Evolutionary conservation across 371 early-diverging fungal species (phyloP).

Genomic region (Mortierella sp.): DNA sequence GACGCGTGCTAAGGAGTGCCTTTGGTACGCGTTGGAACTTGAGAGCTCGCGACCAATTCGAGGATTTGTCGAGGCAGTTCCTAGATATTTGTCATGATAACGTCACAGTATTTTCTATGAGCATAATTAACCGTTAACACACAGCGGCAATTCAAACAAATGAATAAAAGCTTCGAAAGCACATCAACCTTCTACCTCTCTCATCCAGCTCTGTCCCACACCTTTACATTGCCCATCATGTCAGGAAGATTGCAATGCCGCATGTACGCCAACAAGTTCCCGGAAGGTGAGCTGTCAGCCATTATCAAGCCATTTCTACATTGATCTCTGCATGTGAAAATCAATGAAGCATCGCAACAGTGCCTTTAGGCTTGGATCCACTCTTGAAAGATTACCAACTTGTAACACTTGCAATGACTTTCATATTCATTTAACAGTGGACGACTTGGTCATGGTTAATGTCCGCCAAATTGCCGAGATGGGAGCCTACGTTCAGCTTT

Average conservation of each 20-base stretch:
- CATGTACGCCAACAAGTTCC: conserved; percentile 96
- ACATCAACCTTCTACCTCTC: conserved; percentile 4
- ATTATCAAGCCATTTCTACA: not conserved
- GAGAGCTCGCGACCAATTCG: conserved; percentile 74
- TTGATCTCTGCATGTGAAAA: not conserved
- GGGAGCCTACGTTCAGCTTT: conserved; percentile 97
- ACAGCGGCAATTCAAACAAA: not conserved
- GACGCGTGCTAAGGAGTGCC: conserved; percentile 72
- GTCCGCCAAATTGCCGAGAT: conserved; percentile 98
- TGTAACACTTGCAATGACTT: not conserved
- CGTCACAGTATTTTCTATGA: not conserved
- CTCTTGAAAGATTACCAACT: not conserved
- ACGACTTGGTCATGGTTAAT: conserved; percentile 99
- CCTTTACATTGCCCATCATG: conserved; percentile 34
- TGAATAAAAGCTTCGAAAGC: not conserved
- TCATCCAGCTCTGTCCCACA: not conserved
- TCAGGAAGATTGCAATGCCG: conserved; percentile 76
- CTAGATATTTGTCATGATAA: conserved; percentile 19
- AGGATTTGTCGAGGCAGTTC: conserved; percentile 59
- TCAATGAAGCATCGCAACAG: not conserved
- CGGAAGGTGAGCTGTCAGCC: conserved; percentile 67
- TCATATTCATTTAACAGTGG: conserved; percentile 64
- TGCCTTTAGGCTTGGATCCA: not conserved
- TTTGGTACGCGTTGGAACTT: conserved; percentile 79
- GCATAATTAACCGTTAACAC: not conserved